Evolutionary conservation across 106 monocot species (phyloP).

Genomic region (Dendrobium catenatum): DNA sequence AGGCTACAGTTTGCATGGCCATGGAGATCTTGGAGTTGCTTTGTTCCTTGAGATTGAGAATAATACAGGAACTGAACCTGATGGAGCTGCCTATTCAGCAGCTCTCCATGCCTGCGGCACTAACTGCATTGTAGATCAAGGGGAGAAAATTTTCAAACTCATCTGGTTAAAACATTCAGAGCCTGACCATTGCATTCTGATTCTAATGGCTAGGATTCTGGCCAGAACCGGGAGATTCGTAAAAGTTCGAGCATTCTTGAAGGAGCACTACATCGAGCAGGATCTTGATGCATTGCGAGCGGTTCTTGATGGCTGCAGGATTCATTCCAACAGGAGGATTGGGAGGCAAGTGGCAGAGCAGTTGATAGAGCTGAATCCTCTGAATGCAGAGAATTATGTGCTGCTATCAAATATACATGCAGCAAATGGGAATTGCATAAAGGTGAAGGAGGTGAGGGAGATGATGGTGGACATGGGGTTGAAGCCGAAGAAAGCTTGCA

Average conservation of each 20-base stretch:
- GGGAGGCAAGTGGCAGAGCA: constrained; percentile 37
- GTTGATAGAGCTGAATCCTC: constrained; percentile 44
- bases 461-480: constrained; percentile 52
- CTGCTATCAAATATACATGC: constrained; percentile 37
- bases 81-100: constrained; percentile 18
- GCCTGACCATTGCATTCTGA: constrained; percentile 23
- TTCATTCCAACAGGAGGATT: constrained; percentile 27
- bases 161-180: constrained; percentile 11
- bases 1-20: constrained; percentile 47
- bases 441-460: constrained; percentile 23
- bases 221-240: constrained; percentile 24
- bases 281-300: constrained; percentile 18
- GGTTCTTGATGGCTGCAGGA: constrained; percentile 50
- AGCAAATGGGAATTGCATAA: constrained; percentile 21
- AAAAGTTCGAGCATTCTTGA: constrained; percentile 29
- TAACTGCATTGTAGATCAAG: constrained; percentile 33
- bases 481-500: constrained; percentile 33
- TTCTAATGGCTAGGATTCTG: constrained; percentile 33
- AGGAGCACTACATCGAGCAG: constrained; percentile 7
- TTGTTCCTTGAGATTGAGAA: constrained; percentile 36
- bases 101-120: constrained; percentile 40
- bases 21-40: constrained; percentile 33
- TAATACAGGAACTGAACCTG: constrained; percentile 13
- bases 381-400: constrained; percentile 51
- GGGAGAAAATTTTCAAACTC: constrained; percentile 18